Evolutionary conservation across 1,139 yeast genomes (phyloP).

Genomic region (Lodderomyces theae): DNA sequence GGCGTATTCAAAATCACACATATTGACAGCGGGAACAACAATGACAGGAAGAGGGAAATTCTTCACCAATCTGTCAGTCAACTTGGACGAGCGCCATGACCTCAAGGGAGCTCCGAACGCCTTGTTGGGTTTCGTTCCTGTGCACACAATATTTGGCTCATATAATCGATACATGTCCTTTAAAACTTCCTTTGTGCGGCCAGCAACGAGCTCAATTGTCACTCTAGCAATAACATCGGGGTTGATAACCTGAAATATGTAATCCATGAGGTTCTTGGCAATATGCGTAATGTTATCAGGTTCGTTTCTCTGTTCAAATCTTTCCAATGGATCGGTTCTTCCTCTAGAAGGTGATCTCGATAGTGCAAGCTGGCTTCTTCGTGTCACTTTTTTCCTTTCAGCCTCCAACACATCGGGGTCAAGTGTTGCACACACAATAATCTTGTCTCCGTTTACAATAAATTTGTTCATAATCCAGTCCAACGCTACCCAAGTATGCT

Average conservation of each 20-base stretch:
- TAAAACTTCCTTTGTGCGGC: slow-evolving; percentile 54
- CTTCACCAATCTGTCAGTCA: slow-evolving; percentile 63
- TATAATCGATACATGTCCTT: slow-evolving; percentile 62
- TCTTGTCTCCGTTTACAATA: slow-evolving; percentile 60
- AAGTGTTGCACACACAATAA: slow-evolving; percentile 53
- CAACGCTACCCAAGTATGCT: slow-evolving; percentile 76
- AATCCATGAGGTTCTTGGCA: slow-evolving; percentile 44
- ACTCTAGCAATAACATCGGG: slow-evolving; percentile 52
- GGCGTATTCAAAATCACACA: slow-evolving; percentile 51
- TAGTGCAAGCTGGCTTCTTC: slow-evolving; percentile 17
- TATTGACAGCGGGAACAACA: slow-evolving; percentile 64
- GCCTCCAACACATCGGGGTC: slow-evolving; percentile 13
- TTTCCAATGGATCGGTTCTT: slow-evolving; percentile 23
- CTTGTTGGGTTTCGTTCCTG: slow-evolving; percentile 53
- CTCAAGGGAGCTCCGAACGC: slow-evolving; percentile 52
- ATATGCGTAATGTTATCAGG: slow-evolving; percentile 36
- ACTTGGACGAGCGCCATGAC: slow-evolving; percentile 59
- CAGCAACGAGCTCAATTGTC: slow-evolving; percentile 63
- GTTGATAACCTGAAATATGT: slow-evolving; percentile 46
- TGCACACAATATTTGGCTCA: slow-evolving; percentile 62
- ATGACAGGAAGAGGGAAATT: slow-evolving; percentile 68
- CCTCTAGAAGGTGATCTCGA: slow-evolving; percentile 25
- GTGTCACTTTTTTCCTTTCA: slow-evolving; percentile 5
- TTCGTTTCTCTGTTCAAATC: slow-evolving; percentile 31
- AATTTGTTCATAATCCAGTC: slow-evolving; percentile 61